Base-by-base conservation (phyloP, 371 early-diverging fungal genomes). In the Entomophthora muscae region DNA sequence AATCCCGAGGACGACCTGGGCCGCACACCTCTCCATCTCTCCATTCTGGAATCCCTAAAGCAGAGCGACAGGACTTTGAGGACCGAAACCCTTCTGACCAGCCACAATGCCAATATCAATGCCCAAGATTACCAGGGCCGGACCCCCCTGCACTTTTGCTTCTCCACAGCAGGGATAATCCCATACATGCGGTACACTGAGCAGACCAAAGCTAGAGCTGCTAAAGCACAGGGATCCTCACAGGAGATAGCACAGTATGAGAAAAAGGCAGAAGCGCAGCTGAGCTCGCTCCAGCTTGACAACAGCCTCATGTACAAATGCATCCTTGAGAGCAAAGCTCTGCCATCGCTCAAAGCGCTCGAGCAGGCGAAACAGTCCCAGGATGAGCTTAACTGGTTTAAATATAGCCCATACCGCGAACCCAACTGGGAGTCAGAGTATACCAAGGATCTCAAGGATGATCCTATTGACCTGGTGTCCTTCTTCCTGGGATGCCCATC, bases 401-500 rank as follows among this genome's bases (percentile, higher is more conserved):
- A 53, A n/a, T 23, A 53, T 26, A 53, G 54, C 54, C 54, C 54
- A 2, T 53, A 53, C 54, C 54, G 54, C n/a, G 23, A 53, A 5
- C 21, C 21, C 28, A 0, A 60, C 65, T 0, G 29, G 66, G 22
- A 66, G 66, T 32, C 66, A 54, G 22, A 56, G 21, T n/a, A n/a
- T n/a, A n/a, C n/a, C n/a, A n/a, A n/a, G n/a, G n/a, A n/a, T n/a
- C 27, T 58, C 56, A 75, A 76, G 54, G 68, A 61, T 17, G 83
- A 83, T 68, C 82, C 81, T 17, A 75, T 83, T 24, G 79, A 80
- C 61, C 76, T 81, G 31, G 64, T 81, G n/a, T 70, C 68, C 12
- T 78, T 71, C 53, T 63, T 81, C 12, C 59, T 71, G 0, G 51
- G 52, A 1, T 64, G 27, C 23, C 55, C 63, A 30, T 58, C 57